These are phyloP conservation scores for Kwoniella sp. DNA, from an alignment of 768 basidiomycete genomes.

Conservation along the genomic window DNA sequence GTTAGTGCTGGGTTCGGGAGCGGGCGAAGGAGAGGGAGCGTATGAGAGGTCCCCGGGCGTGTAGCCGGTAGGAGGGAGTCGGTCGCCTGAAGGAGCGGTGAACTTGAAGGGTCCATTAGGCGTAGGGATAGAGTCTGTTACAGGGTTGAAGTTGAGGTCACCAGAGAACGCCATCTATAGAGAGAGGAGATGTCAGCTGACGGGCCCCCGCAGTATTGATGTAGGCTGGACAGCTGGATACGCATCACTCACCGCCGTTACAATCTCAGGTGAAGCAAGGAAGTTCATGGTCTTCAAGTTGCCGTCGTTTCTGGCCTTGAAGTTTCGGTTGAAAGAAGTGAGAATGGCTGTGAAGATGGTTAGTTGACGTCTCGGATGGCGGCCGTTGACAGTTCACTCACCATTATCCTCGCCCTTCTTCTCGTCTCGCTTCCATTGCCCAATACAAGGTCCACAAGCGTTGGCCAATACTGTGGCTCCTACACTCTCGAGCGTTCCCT, in stretches of 20 bases:
- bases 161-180: conserved; percentile 84
- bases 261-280: conserved; percentile 92
- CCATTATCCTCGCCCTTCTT: conserved; percentile 88
- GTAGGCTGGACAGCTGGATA: conserved; percentile 14
- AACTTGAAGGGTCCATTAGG: conserved; percentile 84
- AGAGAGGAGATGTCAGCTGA: neutral
- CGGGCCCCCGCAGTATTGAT: neutral
- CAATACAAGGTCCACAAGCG: conserved; percentile 98
- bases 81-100: conserved; percentile 76
- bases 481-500: conserved; percentile 75
- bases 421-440: conserved; percentile 96
- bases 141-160: conserved; percentile 88
- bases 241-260: conserved; percentile 68
- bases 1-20: conserved; percentile 72
- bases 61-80: conserved; percentile 82
- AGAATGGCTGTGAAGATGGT: conserved; percentile 69
- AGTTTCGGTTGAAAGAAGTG: conserved; percentile 94
- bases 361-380: neutral
- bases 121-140: conserved; percentile 68
- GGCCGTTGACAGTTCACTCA: conserved; percentile 53
- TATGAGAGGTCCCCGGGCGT: conserved; percentile 69
- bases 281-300: conserved; percentile 94
- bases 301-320: conserved; percentile 95
- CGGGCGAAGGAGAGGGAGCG: conserved; percentile 74
- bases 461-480: conserved; percentile 96